phyloP scores from a whole-genome alignment of 78 protist genomes.

The Tieghemostelium lacteum region DNA sequence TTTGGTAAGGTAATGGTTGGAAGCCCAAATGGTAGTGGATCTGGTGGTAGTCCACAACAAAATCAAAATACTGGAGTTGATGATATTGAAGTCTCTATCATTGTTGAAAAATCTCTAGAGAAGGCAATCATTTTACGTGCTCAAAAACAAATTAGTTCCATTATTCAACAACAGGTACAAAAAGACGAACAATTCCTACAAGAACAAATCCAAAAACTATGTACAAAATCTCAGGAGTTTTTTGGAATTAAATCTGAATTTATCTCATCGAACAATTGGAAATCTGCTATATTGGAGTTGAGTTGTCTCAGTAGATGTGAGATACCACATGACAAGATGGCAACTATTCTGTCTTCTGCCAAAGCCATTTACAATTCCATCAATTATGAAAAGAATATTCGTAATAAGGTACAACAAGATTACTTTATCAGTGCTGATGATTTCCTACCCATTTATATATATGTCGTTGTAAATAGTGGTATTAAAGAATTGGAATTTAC shows the following conservation, averaged over 20 bases:
- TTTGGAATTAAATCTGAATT: conserved; percentile 70
- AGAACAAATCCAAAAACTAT: conserved; percentile 10
- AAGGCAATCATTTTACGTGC: conserved; percentile 32
- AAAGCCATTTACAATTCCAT: conserved; percentile 53
- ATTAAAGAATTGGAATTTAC: conserved; percentile 61
- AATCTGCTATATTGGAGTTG: conserved; percentile 50
- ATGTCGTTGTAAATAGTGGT: conserved; percentile 64
- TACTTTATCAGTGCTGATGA: conserved; percentile 66
- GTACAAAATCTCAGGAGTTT: conserved; percentile 30
- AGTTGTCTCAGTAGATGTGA: conserved; percentile 39
- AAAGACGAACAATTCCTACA: conserved; percentile 51
- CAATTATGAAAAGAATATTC: conserved; percentile 45
- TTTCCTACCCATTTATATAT: conserved; percentile 68
- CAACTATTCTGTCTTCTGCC: conserved; percentile 48
- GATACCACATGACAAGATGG: conserved; percentile 66
- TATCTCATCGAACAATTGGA: conserved; percentile 56
- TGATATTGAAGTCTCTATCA: conserved; percentile 11
- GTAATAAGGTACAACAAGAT: conserved; percentile 31
- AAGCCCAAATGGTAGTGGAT: neutral
- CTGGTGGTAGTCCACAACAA: neutral
- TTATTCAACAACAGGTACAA: conserved; percentile 25
- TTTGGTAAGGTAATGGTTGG: conserved; percentile 7
- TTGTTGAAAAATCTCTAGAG: conserved; percentile 53
- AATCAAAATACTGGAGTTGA: neutral
- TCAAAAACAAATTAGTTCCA: conserved; percentile 3